Conservation (phyloP, 441 rosid genomes). For the Erodium moschatum region DNA sequence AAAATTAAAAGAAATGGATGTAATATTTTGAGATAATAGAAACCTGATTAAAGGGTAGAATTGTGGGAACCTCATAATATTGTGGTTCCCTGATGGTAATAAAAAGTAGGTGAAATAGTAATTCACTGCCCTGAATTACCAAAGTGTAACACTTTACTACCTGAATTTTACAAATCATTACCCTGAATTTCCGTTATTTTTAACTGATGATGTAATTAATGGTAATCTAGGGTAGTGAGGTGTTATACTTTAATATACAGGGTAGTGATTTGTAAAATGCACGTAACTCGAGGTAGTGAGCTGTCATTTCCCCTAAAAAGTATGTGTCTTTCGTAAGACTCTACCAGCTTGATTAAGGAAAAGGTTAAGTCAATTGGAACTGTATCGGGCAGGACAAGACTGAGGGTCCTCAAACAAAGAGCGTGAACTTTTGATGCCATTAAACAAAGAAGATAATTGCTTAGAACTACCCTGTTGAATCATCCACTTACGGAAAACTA, state of each 20-base stretch:
- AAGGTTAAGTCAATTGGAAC: neutral
- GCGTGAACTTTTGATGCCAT: neutral
- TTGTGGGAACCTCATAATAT: neutral
- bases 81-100: neutral
- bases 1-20: neutral
- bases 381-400: neutral
- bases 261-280: too few species aligned
- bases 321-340: neutral
- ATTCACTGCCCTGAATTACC: too few species aligned
- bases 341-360: neutral
- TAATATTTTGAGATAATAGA: neutral
- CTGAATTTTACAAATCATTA: too few species aligned
- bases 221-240: too few species aligned
- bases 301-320: too few species aligned
- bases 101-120: neutral
- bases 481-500: too few species aligned
- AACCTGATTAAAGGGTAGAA: neutral
- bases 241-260: too few species aligned
- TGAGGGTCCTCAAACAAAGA: constrained; percentile 1
- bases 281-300: too few species aligned
- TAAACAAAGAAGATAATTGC: neutral
- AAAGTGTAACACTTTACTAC: too few species aligned
- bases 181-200: too few species aligned
- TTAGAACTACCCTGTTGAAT: too few species aligned
- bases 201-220: too few species aligned